Conservation (phyloP, 495 filamentous ascomycete species). For the Penicillium chermesinum region DNA sequence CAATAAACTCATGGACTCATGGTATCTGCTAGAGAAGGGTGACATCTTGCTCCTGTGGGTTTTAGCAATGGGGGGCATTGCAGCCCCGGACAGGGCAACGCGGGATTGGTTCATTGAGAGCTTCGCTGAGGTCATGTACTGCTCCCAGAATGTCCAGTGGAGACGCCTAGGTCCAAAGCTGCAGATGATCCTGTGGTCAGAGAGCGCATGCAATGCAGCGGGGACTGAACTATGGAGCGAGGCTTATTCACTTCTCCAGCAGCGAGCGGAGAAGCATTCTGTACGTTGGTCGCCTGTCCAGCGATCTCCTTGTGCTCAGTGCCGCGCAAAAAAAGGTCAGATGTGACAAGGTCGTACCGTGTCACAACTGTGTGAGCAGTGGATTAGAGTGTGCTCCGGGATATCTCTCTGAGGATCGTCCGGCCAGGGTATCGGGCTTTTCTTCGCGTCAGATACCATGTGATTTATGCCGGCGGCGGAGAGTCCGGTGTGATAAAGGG, state of each 20-base stretch:
- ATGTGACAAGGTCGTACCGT: not conserved
- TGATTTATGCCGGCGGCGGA: not conserved
- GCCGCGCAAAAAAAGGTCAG: not conserved
- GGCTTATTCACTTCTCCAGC: not conserved
- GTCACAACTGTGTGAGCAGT: not conserved
- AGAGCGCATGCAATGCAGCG: not conserved
- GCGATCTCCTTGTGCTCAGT: not conserved
- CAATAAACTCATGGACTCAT: not conserved
- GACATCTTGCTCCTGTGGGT: not conserved
- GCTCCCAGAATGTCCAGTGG: not conserved
- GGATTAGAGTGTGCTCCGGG: not conserved
- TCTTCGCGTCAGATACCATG: not conserved
- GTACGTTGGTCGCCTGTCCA: not conserved
- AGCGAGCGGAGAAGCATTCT: not conserved
- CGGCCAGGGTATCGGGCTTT: not conserved
- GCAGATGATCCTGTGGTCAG: not conserved
- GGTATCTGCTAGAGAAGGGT: not conserved
- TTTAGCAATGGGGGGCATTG: conserved; percentile 1
- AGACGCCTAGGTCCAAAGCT: not conserved
- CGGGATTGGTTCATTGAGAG: not conserved
- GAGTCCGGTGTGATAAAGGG: conserved; percentile 1
- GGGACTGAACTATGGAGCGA: not conserved
- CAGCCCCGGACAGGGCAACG: not conserved
- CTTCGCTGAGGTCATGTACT: not conserved
- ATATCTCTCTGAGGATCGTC: not conserved